phyloP scores from a whole-genome alignment of 805 yeast genomes.

The Candida ortonii region DNA sequence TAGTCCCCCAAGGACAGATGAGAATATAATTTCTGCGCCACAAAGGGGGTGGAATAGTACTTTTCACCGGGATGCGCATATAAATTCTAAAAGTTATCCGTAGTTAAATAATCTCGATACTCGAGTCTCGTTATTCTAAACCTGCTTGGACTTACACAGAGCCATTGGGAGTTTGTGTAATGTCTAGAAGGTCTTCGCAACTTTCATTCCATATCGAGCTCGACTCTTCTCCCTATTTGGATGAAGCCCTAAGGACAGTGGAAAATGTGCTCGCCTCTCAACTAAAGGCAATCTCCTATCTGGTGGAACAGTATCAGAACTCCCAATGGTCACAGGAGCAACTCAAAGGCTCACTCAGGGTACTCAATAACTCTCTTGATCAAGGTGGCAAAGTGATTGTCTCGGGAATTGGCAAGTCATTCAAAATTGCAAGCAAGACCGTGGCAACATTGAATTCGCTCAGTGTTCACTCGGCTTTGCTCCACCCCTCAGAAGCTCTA shows the following conservation, averaged over 20 bases:
- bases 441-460: constrained; percentile 83
- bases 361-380: constrained; percentile 41
- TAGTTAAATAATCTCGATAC: no score
- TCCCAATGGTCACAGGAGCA: constrained; percentile 46
- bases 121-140: no score
- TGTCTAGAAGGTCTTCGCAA: constrained; percentile 29
- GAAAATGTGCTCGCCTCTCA: constrained; percentile 43
- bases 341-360: constrained; percentile 40
- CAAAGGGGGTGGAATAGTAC: no score
- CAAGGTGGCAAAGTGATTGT: constrained; percentile 67
- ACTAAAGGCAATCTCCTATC: constrained; percentile 43
- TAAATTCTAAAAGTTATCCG: no score
- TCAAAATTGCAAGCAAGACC: constrained; percentile 71
- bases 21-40: no score
- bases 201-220: constrained; percentile 25
- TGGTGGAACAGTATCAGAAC: constrained; percentile 43
- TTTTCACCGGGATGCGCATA: no score
- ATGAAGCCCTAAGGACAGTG: constrained; percentile 32
- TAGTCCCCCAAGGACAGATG: no score
- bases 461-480: constrained; percentile 59
- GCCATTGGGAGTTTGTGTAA: constrained; percentile 1
- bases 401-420: constrained; percentile 84
- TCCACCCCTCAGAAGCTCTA: constrained; percentile 85
- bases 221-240: constrained; percentile 24
- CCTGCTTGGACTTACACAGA: no score